Percentiles rank a stretch among this genome's conserved stretches.
Evolutionary conservation across 2,329 filamentous ascomycete genomes (phyloP).

Genomic region (Fusarium oxysporum): DNA sequence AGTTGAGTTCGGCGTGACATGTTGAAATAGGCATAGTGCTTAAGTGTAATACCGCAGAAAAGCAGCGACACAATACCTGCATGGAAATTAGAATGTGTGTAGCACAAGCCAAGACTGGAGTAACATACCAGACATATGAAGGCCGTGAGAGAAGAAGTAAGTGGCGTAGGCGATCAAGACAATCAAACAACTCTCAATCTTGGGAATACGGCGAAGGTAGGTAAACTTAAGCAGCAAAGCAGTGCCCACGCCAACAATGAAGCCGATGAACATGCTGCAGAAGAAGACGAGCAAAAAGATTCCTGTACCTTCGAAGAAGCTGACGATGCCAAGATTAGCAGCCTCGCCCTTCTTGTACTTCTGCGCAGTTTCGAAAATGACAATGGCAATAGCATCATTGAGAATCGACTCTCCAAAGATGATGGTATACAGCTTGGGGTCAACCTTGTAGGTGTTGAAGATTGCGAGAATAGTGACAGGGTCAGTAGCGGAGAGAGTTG

Average conservation of each 20-base stretch:
- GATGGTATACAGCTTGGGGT: slow-evolving; percentile 97
- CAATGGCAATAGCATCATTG: slow-evolving; percentile 98
- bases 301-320: slow-evolving; percentile 89
- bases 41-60: slow-evolving; percentile 97
- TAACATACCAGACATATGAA: slow-evolving; percentile 89
- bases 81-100: slow-evolving; percentile 18
- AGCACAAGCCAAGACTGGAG: background rate
- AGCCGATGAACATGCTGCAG: slow-evolving; percentile 88
- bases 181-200: slow-evolving; percentile 96
- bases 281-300: slow-evolving; percentile 98
- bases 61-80: slow-evolving; percentile 93
- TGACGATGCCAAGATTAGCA: slow-evolving; percentile 80
- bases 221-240: slow-evolving; percentile 95
- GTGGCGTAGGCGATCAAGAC: slow-evolving; percentile 95
- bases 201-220: slow-evolving; percentile 89
- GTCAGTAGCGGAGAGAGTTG: slow-evolving; percentile 95
- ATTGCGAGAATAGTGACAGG: slow-evolving; percentile 98
- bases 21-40: slow-evolving; percentile 99
- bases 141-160: slow-evolving; percentile 97
- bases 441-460: slow-evolving; percentile 99
- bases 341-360: slow-evolving; percentile 83
- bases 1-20: slow-evolving; percentile 98
- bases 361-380: slow-evolving; percentile 97
- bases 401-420: slow-evolving; percentile 99
- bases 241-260: slow-evolving; percentile 86